Evolutionary conservation across 768 basidiomycete genomes (phyloP).

Genomic region (Lepiota venenata): DNA sequence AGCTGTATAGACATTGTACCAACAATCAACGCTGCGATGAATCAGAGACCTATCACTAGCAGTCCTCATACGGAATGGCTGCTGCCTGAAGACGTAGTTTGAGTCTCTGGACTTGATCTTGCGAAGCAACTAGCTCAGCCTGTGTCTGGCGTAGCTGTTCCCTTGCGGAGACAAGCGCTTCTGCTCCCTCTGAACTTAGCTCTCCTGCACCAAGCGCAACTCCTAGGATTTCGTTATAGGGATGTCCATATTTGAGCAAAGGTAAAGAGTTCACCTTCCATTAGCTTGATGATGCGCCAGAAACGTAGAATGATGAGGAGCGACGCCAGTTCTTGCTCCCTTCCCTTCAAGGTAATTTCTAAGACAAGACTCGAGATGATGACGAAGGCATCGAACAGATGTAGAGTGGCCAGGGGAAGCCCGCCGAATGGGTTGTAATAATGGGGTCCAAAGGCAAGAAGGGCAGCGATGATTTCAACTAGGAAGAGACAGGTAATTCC

Average conservation of each 20-base stretch:
- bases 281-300: conserved; percentile 79
- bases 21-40: conserved; percentile 2
- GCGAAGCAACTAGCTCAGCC: conserved; percentile 39
- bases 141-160: conserved; percentile 43
- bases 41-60: background rate
- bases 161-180: conserved; percentile 47
- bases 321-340: conserved; percentile 65
- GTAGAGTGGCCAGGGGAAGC: conserved; percentile 55
- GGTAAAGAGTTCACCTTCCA: conserved; percentile 33
- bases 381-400: conserved; percentile 70
- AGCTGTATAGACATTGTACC: conserved; percentile 1
- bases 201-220: conserved; percentile 76
- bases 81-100: conserved; percentile 5
- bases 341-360: conserved; percentile 66
- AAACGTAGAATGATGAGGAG: conserved; percentile 72
- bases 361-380: conserved; percentile 72
- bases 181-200: conserved; percentile 50
- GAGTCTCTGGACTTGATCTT: conserved; percentile 34
- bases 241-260: background rate
- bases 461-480: conserved; percentile 66
- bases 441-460: conserved; percentile 62
- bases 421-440: conserved; percentile 62
- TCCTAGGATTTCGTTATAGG: conserved; percentile 35
- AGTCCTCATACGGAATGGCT: background rate
- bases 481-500: conserved; percentile 71